Evolutionary conservation across 2,329 filamentous ascomycete genomes (phyloP).

Genomic region (Periconia macrospinosa): DNA sequence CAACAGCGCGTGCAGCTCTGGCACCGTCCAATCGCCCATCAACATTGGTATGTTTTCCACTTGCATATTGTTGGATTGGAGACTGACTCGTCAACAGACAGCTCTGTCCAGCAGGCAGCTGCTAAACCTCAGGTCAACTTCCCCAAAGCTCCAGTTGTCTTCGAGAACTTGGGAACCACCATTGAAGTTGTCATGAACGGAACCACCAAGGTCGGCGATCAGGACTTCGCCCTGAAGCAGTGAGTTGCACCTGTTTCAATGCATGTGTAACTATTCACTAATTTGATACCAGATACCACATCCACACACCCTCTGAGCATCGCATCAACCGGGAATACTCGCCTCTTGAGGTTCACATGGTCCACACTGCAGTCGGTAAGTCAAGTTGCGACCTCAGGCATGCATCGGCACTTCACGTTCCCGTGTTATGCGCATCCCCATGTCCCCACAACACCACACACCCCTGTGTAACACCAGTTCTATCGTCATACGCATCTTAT

Average conservation of each 20-base stretch:
- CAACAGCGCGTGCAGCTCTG: conserved; percentile 53
- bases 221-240: conserved; percentile 44
- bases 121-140: conserved; percentile 41
- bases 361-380: conserved; percentile 54
- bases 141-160: conserved; percentile 48
- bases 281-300: not conserved
- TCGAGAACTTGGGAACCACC: conserved; percentile 62
- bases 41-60: conserved; percentile 46
- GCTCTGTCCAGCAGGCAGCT: conserved; percentile 31
- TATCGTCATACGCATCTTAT: conserved; percentile 1
- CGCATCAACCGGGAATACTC: conserved; percentile 53
- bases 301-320: conserved; percentile 56
- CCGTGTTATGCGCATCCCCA: not conserved
- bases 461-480: not conserved
- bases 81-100: conserved; percentile 23
- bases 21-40: conserved; percentile 60
- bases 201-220: conserved; percentile 46
- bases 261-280: not conserved
- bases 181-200: conserved; percentile 60
- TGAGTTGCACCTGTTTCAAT: not conserved
- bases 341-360: conserved; percentile 59
- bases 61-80: not conserved
- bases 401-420: conserved; percentile 1
- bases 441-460: not conserved
- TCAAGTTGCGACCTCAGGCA: conserved; percentile 4